Conservation (phyloP, 2,329 filamentous ascomycete genomes). For the Fusarium udum region DNA sequence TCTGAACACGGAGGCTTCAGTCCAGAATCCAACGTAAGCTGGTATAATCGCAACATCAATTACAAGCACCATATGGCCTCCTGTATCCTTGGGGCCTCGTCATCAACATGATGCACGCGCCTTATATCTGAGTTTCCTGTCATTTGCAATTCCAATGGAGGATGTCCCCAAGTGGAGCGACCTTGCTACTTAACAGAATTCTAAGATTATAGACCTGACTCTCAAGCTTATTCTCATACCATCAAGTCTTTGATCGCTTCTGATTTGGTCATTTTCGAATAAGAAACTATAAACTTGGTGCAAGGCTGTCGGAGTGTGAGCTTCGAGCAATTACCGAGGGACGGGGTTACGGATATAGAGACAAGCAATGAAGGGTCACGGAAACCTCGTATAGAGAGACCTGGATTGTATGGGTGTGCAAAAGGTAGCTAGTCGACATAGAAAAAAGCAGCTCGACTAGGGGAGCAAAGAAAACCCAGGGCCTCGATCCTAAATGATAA, state of each 20-base stretch:
- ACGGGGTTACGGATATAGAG: neutral
- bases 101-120: accelerated
- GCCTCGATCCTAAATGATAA: too few species aligned
- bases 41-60: accelerated
- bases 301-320: neutral
- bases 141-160: accelerated
- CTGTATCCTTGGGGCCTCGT: neutral
- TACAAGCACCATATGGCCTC: too few species aligned
- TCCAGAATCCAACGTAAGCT: neutral
- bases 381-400: neutral
- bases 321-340: neutral
- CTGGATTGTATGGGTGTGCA: accelerated
- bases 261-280: neutral
- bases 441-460: accelerated
- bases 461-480: too few species aligned
- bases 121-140: accelerated
- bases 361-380: accelerated
- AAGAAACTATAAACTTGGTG: neutral
- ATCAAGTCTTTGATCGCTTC: too few species aligned
- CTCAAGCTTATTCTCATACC: neutral
- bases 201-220: too few species aligned
- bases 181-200: accelerated
- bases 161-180: accelerated
- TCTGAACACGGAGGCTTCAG: neutral
- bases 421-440: too few species aligned